Evolutionary conservation across 2,329 filamentous ascomycete genomes (phyloP).

Genomic region (Aspergillus puulaauensis): DNA sequence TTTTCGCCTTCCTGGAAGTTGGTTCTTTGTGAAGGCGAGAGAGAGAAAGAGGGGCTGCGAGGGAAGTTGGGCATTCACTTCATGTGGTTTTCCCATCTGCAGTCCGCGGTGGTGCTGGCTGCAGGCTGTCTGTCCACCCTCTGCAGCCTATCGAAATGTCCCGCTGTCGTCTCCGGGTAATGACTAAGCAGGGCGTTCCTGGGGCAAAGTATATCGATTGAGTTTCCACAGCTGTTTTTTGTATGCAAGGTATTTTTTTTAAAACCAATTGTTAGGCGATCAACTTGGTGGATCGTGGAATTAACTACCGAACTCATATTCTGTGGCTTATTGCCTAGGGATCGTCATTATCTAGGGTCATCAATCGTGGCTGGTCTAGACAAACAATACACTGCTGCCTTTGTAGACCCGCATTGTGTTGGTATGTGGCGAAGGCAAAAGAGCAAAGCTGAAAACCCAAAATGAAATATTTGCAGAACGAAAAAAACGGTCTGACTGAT

Average conservation of each 20-base stretch:
- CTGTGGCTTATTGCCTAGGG: background rate
- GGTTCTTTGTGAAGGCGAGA: background rate
- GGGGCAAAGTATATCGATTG: background rate
- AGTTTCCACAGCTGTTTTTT: background rate
- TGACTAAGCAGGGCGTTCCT: conserved; percentile 3
- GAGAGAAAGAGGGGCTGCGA: background rate
- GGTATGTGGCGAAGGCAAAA: conserved; percentile 7
- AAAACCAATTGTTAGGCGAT: background rate
- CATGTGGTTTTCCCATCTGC: conserved; percentile 4
- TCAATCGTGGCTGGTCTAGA: conserved; percentile 2
- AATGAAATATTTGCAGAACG: background rate
- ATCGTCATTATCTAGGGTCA: conserved; percentile 6
- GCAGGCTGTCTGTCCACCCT: background rate
- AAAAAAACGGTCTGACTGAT: background rate
- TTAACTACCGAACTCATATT: background rate
- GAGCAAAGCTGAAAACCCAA: conserved; percentile 5
- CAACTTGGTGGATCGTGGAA: background rate
- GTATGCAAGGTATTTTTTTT: background rate
- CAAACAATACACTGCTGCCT: conserved; percentile 3
- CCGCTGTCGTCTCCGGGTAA: background rate
- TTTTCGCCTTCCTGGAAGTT: background rate
- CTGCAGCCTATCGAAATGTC: background rate
- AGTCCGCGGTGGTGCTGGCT: background rate
- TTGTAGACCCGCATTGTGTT: conserved; percentile 3
- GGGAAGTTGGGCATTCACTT: conserved; percentile 10